A percentile compares a stretch with the other conserved stretches of the same genome.
Conservation (phyloP, 2,329 filamentous ascomycete species). For the Apiospora phragmitis region DNA sequence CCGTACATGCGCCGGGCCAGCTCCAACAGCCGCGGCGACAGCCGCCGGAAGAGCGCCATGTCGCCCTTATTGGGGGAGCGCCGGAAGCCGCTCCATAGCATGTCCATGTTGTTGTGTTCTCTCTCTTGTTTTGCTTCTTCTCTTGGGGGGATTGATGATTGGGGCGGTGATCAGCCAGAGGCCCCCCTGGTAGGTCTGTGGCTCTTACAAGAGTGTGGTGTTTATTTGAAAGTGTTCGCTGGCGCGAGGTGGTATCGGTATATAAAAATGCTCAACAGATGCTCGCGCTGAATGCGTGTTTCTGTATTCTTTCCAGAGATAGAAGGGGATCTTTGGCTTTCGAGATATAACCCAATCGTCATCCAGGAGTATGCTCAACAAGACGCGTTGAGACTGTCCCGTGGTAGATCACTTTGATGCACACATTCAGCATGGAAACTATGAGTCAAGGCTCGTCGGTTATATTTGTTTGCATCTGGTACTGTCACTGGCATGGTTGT, state of each 20-base stretch:
- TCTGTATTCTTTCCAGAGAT: background rate
- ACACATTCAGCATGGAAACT: background rate
- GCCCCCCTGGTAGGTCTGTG: background rate
- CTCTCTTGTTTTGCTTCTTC: background rate
- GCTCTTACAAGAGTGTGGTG: background rate
- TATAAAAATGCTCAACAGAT: background rate
- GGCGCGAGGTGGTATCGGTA: background rate
- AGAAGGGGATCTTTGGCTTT: background rate
- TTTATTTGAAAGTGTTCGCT: background rate
- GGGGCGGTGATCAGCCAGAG: background rate
- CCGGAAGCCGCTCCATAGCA: slow-evolving; percentile 13
- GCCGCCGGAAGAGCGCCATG: slow-evolving; percentile 3
- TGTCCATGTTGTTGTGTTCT: slow-evolving; percentile 1
- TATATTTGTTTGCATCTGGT: background rate
- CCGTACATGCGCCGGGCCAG: slow-evolving; percentile 15
- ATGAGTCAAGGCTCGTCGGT: background rate
- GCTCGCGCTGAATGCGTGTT: background rate
- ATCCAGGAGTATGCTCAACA: background rate
- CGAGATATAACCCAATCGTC: background rate
- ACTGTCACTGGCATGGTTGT: background rate
- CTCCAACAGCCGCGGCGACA: slow-evolving; percentile 8
- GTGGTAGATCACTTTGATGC: background rate
- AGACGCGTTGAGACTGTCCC: background rate
- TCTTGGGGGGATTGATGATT: background rate
- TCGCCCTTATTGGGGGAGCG: slow-evolving; percentile 11